These are phyloP conservation scores for Cyclotella atomus DNA, from an alignment of 108 stramenopile genomes.

Conservation along the genomic window DNA sequence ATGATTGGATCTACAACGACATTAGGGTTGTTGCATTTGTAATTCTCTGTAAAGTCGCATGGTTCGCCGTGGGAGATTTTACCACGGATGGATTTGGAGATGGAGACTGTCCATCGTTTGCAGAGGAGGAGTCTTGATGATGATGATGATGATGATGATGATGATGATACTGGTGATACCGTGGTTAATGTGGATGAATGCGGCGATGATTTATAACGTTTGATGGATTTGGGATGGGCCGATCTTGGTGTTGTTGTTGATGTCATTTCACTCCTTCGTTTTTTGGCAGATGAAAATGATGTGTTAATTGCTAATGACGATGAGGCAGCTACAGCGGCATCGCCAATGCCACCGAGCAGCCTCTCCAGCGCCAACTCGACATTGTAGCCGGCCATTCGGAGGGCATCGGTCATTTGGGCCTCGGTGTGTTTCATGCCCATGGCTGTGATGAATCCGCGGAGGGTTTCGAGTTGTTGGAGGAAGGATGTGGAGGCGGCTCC, in stretches of 20 bases:
- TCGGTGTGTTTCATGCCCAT: conserved; percentile 49
- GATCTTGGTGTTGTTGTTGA: not conserved
- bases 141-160: conserved; percentile 2
- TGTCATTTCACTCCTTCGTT: not conserved
- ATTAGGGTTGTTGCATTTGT: not conserved
- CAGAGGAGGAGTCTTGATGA: conserved; percentile 51
- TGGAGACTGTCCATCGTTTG: conserved; percentile 70
- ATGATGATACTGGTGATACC: not conserved
- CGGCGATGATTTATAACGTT: not conserved
- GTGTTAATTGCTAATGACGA: not conserved
- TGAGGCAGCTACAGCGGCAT: not conserved
- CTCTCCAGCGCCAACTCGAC: conserved; percentile 79
- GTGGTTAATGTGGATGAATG: conserved; percentile 1
- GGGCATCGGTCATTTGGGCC: conserved; percentile 54
- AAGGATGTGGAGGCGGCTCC: conserved; percentile 33
- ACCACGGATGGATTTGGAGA: conserved; percentile 46
- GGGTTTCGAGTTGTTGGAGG: conserved; percentile 57
- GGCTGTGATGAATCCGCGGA: conserved; percentile 57
- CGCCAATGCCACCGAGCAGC: conserved; percentile 56
- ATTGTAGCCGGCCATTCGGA: conserved; percentile 60
- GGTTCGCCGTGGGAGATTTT: conserved; percentile 41
- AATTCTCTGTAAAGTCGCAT: conserved; percentile 38
- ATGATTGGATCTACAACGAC: conserved; percentile 36
- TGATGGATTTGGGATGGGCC: not conserved
- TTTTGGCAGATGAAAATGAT: conserved; percentile 11